Base-by-base conservation (phyloP, 306 rosid species). In the Rosa persica region DNA sequence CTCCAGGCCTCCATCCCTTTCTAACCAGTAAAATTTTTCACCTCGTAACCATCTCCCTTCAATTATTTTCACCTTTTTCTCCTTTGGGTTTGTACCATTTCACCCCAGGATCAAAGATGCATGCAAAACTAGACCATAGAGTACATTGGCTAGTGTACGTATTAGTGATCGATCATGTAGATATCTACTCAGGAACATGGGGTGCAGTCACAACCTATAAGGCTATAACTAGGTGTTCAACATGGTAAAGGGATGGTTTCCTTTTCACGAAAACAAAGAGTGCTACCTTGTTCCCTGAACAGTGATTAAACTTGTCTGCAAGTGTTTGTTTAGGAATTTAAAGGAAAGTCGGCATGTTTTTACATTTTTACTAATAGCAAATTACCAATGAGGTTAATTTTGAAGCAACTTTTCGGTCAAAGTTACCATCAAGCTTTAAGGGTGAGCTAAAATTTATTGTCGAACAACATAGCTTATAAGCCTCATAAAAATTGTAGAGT, bases 11-110 rank as follows among this genome's bases (percentile, higher is more conserved):
- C 60, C 70, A 60, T 30, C 61, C 60, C 71, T 44, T 44, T 75
- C 79, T 34, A 10, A 62, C 25, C 48, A 61, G 9, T 46, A 61
- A 44, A 64, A 44, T 62, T 75, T 36, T 61, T 75, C 71, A 27
- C 79, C 79, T 75, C 70, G 79, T 61, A 46, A 61, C 5, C 36
- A 75, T 16, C 43, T 65, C 44, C 70, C 70, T 34, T 75, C 22
- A 61, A 75, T 75, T 75, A 75, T 46, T 75, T 75, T 62, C 57
- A 62, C 71, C 38, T 62, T 61, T 27, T 62, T 5, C 17, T 42
- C n/a, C 13, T 27, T 44, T 23, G 40, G 57, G 70, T 51, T 9
- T 74, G 60, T 5, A 43, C 78, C 70, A 25, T 74, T 58, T 23
- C 7, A 60, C 60, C 1, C 5, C 30, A 42, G 44, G 16, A 16